Conservation (phyloP, 2,329 filamentous ascomycete genomes). For the Aspergillus intermedius region DNA sequence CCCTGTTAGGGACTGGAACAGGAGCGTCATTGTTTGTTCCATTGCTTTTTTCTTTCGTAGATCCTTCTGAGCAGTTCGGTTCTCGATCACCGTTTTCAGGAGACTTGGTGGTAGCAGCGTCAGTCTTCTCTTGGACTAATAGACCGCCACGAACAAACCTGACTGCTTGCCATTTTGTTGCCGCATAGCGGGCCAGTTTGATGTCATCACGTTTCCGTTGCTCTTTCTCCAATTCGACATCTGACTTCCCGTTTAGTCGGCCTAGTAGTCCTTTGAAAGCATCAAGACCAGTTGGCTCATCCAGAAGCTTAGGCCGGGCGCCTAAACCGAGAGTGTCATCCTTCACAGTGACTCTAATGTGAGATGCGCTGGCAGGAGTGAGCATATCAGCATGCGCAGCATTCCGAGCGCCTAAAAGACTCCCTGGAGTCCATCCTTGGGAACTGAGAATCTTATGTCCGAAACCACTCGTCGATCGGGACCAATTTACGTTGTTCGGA, state of each 20-base stretch:
- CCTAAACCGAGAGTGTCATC: constrained; percentile 89
- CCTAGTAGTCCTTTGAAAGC: constrained; percentile 81
- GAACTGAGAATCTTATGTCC: constrained; percentile 82
- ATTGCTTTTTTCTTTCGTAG: constrained; percentile 4
- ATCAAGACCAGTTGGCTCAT: constrained; percentile 74
- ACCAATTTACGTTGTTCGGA: constrained; percentile 94
- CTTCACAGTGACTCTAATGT: constrained; percentile 78
- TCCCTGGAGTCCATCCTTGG: constrained; percentile 86
- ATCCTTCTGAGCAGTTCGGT: constrained; percentile 31
- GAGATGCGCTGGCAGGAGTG: constrained; percentile 72
- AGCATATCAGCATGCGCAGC: constrained; percentile 69
- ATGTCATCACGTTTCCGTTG: constrained; percentile 61
- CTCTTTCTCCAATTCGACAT: constrained; percentile 65
- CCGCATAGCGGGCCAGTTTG: constrained; percentile 66
- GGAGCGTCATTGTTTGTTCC: constrained; percentile 5
- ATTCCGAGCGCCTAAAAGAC: constrained; percentile 70
- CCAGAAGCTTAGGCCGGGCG: constrained; percentile 63
- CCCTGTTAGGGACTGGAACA: constrained; percentile 12
- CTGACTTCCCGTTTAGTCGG: constrained; percentile 78
- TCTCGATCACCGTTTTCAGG: constrained; percentile 48
- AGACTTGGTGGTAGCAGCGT: constrained; percentile 29
- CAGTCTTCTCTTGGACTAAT: constrained; percentile 53
- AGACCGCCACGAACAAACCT: constrained; percentile 84
- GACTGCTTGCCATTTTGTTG: constrained; percentile 70
- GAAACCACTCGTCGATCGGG: constrained; percentile 70